Percentiles rank a stretch among this genome's conserved stretches.
These are phyloP conservation scores for Gossypium laxum DNA, from an alignment of 441 rosid genomes.

Conservation along the genomic window DNA sequence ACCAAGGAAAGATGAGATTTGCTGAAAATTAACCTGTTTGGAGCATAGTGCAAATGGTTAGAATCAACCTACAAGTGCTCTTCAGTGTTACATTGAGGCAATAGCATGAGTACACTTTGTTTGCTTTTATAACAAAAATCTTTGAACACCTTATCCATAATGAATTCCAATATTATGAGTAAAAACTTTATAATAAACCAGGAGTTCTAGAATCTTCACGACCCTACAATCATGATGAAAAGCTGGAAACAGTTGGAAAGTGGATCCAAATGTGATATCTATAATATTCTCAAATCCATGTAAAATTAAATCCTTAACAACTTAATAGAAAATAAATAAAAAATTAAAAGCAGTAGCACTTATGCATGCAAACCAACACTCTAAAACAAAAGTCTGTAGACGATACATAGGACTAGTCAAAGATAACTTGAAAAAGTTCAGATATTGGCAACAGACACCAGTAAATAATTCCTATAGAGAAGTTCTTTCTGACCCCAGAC, in stretches of 20 bases:
- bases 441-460: not conserved
- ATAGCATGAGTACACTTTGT: not conserved
- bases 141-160: not conserved
- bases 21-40: constrained; percentile 94
- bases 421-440: not conserved
- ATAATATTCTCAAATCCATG: not conserved
- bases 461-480: not conserved
- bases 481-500: not conserved
- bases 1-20: constrained; percentile 90
- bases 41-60: constrained; percentile 13
- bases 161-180: not conserved
- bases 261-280: not conserved
- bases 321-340: not conserved
- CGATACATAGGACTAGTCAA: not conserved
- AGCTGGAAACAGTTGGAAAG: not conserved
- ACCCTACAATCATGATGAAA: not conserved
- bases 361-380: not conserved
- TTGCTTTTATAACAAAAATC: not conserved
- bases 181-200: constrained; percentile 1
- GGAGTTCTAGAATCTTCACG: not conserved
- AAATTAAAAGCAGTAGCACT: not conserved
- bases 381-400: not conserved
- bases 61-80: not conserved
- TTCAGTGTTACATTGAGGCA: not conserved
- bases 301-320: not conserved